A percentile compares a stretch with the other conserved stretches of the same genome.
phyloP scores from a whole-genome alignment of 2,329 filamentous ascomycete species.

The Phaeoacremonium minimum region DNA sequence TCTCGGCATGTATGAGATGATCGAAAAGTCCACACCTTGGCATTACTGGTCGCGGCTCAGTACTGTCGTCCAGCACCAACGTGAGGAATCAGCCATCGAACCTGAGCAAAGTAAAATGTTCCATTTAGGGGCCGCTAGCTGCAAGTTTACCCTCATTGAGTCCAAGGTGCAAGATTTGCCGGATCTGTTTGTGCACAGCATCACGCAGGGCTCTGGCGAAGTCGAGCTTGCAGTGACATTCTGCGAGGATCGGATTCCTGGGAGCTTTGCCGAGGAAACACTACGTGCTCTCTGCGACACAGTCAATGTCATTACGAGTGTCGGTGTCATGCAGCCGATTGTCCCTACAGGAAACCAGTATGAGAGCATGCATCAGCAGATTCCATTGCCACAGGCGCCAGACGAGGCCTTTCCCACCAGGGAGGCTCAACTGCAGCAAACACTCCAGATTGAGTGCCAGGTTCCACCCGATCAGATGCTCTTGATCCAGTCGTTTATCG shows the following conservation, averaged over 20 bases:
- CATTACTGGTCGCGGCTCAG: constrained; percentile 49
- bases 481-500: constrained; percentile 35
- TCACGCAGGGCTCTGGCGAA: constrained; percentile 25
- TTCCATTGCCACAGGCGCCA: constrained; percentile 32
- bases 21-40: constrained; percentile 50
- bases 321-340: constrained; percentile 40
- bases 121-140: constrained; percentile 38
- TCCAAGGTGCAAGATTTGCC: constrained; percentile 33
- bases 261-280: constrained; percentile 36
- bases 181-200: constrained; percentile 41
- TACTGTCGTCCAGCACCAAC: constrained; percentile 48
- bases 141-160: constrained; percentile 37
- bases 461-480: constrained; percentile 33
- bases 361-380: constrained; percentile 29
- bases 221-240: constrained; percentile 40
- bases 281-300: constrained; percentile 40
- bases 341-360: constrained; percentile 38
- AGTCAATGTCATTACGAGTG: constrained; percentile 39
- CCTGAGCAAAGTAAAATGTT: constrained; percentile 30
- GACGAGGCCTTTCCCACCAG: too few species aligned
- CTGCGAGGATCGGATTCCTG: constrained; percentile 36
- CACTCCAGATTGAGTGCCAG: constrained; percentile 7
- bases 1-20: constrained; percentile 45
- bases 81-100: constrained; percentile 29
- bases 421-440: too few species aligned